Percentiles rank a stretch among this genome's conserved stretches.
These are phyloP conservation scores for Pythium brachiatum DNA, from an alignment of 352 stramenopile genomes.

Conservation along the genomic window DNA sequence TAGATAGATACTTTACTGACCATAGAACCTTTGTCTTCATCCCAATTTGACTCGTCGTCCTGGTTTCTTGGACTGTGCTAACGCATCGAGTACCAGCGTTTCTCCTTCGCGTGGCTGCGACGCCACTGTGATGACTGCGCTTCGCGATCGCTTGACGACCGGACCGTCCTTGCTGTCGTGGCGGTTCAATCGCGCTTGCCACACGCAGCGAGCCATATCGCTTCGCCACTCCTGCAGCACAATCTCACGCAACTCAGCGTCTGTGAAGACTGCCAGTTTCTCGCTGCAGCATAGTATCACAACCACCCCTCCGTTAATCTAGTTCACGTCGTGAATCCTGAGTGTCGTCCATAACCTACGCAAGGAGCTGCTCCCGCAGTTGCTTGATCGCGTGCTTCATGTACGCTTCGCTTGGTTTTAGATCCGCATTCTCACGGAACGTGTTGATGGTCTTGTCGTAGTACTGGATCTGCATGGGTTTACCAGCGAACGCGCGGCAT, in stretches of 20 bases:
- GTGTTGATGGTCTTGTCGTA: slow-evolving; percentile 62
- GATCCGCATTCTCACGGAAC: slow-evolving; percentile 49
- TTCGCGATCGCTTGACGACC: slow-evolving; percentile 46
- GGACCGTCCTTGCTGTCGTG: slow-evolving; percentile 54
- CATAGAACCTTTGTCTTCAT: neutral
- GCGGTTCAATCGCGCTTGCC: slow-evolving; percentile 57
- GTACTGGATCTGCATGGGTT: slow-evolving; percentile 58
- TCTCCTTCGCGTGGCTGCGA: slow-evolving; percentile 26
- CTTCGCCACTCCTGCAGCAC: slow-evolving; percentile 65
- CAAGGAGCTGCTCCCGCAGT: slow-evolving; percentile 46
- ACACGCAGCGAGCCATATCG: slow-evolving; percentile 48
- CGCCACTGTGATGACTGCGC: slow-evolving; percentile 45
- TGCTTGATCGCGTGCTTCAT: slow-evolving; percentile 36
- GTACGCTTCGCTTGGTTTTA: slow-evolving; percentile 50
- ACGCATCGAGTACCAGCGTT: slow-evolving; percentile 13
- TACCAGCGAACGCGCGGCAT: slow-evolving; percentile 45
- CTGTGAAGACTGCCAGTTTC: slow-evolving; percentile 28
- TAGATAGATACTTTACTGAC: slow-evolving; percentile 49
- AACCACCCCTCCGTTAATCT: neutral
- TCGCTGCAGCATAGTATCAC: slow-evolving; percentile 1
- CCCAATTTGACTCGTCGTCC: slow-evolving; percentile 1
- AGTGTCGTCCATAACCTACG: neutral
- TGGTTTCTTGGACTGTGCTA: slow-evolving; percentile 11
- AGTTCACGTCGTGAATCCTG: too few relatives aligned
- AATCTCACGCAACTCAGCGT: slow-evolving; percentile 46